These are phyloP conservation scores for Citrullus amarus DNA, from an alignment of 306 rosid genomes.

Conservation along the genomic window DNA sequence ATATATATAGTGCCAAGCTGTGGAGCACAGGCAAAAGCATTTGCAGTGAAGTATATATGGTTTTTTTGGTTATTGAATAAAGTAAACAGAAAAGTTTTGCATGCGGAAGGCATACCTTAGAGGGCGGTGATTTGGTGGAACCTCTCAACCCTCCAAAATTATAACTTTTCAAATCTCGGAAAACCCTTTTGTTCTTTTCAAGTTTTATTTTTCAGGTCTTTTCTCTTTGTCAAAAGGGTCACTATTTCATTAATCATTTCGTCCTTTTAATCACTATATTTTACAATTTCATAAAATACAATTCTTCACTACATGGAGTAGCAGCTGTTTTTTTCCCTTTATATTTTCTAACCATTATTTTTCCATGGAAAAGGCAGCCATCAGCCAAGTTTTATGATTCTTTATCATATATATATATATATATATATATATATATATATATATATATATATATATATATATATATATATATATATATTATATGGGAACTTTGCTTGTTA, in stretches of 20 bases:
- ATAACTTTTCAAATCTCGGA: neutral
- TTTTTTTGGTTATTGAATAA: neutral
- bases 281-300: neutral
- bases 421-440: no score
- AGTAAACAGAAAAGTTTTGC: neutral
- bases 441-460: no score
- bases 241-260: neutral
- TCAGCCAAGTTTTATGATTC: neutral
- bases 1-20: neutral
- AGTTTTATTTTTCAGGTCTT: neutral
- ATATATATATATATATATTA: no score
- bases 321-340: no score
- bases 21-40: neutral
- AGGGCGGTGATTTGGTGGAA: slow-evolving; percentile 8
- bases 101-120: neutral
- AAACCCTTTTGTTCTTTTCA: neutral
- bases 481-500: no score
- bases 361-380: neutral
- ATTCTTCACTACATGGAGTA: neutral
- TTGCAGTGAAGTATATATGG: neutral
- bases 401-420: neutral
- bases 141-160: neutral
- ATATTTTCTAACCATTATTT: neutral
- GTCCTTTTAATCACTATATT: neutral
- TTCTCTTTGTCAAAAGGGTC: neutral